phyloP scores from a whole-genome alignment of 805 yeast genomes.

The Teunomyces pallodes region DNA sequence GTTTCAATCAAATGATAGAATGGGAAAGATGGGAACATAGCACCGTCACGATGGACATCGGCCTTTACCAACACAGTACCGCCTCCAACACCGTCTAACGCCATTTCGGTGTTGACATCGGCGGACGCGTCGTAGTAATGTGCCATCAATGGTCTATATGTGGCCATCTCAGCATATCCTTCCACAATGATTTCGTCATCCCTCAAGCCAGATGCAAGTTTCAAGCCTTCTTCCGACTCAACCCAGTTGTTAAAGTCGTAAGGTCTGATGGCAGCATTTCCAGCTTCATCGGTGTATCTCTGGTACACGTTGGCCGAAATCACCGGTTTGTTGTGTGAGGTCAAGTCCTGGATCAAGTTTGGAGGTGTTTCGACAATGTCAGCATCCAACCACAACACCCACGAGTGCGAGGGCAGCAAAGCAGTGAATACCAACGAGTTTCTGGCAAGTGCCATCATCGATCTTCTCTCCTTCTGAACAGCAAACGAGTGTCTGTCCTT shows the following conservation, averaged over 20 bases:
- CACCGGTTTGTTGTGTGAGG: constrained; percentile 80
- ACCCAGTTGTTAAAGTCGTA: constrained; percentile 97
- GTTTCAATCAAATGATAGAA: constrained; percentile 96
- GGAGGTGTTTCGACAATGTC: constrained; percentile 89
- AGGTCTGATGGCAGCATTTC: constrained; percentile 67
- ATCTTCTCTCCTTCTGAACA: constrained; percentile 85
- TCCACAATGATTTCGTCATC: constrained; percentile 94
- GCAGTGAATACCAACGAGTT: constrained; percentile 89
- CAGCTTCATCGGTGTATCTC: constrained; percentile 61
- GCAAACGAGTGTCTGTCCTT: constrained; percentile 85
- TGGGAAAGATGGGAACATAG: constrained; percentile 98
- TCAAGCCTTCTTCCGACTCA: constrained; percentile 74
- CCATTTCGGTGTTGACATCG: constrained; percentile 65
- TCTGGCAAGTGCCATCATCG: constrained; percentile 91
- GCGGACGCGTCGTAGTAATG: constrained; percentile 70
- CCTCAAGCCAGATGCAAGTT: constrained; percentile 65
- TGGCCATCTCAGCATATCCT: constrained; percentile 90
- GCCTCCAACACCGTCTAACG: constrained; percentile 96
- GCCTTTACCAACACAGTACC: constrained; percentile 95
- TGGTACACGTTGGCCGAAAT: constrained; percentile 93
- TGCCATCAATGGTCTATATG: constrained; percentile 95
- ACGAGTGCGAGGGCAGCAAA: constrained; percentile 82
- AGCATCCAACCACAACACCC: constrained; percentile 97
- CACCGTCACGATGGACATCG: constrained; percentile 98
- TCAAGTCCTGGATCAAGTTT: constrained; percentile 81